Evolutionary conservation across 176 grass and related monocot species (phyloP), one percentile per base, ranked within the genome.

Genomic region (Ensete ventricosum): DNA sequence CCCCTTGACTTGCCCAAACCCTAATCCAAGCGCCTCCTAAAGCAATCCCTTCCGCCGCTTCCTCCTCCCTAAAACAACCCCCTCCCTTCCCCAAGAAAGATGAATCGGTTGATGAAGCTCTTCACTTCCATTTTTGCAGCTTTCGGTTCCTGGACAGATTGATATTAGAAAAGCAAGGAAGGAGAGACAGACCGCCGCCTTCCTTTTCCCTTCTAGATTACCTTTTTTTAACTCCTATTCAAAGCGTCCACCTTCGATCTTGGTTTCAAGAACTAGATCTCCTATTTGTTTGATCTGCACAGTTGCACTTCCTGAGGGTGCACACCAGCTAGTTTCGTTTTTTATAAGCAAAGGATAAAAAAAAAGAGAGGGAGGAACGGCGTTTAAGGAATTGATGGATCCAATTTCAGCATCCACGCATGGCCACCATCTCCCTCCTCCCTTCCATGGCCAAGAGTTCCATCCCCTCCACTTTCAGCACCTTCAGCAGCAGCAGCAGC

Each of bases 401-500:
- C 93, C 85, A 1, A 80, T 88, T 34, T 77, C 87, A 64, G 82
- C 91, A 34, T 84, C 84, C 27, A 55, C 82, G 52, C 82, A 84
- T 55, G 78, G 86, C 60, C 78, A 85, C 34, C 84, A 86, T 73
- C 75, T 86, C 8, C 79, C 84, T 73, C 80, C 84, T 25, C 79
- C 75, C 5, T 86, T 97, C 87, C 75, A 85, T 60, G 48, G 52
- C 87, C 82, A 63, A 65, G 81, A 79, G 71, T 75, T 80, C 71
- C 51, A 62, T 85, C 90, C 69, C 76, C 87, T 80, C 79, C 88
- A 59, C 51, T 85, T 91, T 71, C 82, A 79, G 11, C 85, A 88
- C 62, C 84, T 77, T 67, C 82, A 73, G 0, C 77, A 76, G 11
- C 89, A 88, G 19, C 78, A 64, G 57, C 65, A 27, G 80, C 83